Percentiles rank a stretch among this genome's conserved stretches.
phyloP scores from a whole-genome alignment of 306 rosid genomes.

The Corylus heterophylla region DNA sequence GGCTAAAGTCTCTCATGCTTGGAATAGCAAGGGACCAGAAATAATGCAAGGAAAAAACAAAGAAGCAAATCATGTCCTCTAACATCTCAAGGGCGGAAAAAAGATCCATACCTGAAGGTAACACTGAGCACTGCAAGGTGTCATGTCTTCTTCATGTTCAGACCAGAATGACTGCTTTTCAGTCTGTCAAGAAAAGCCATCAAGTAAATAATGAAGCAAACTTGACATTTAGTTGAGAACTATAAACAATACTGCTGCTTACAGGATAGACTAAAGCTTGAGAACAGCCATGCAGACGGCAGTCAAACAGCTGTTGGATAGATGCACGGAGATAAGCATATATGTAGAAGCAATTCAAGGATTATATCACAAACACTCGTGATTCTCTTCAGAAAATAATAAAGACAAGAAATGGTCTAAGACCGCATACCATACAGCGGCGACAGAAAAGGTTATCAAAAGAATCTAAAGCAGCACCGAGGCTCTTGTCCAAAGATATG shows the following conservation, averaged over 20 bases:
- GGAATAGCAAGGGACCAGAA: background rate
- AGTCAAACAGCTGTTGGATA: conserved; percentile 79
- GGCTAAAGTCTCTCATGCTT: background rate
- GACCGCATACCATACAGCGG: conserved; percentile 77
- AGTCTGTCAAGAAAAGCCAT: conserved; percentile 58
- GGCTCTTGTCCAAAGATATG: conserved; percentile 71
- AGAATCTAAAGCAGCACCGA: conserved; percentile 85
- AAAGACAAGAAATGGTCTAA: conserved; percentile 26
- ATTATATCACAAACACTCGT: conserved; percentile 12
- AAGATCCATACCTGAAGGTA: conserved; percentile 69
- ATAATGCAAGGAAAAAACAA: conserved; percentile 10
- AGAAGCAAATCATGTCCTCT: background rate
- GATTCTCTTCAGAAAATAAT: conserved; percentile 11
- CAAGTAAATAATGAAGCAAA: conserved; percentile 30
- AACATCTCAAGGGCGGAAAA: conserved; percentile 19
- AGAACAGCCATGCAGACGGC: conserved; percentile 93
- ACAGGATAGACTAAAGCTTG: conserved; percentile 77
- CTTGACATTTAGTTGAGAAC: conserved; percentile 7
- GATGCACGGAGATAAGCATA: conserved; percentile 41
- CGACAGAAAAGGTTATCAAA: conserved; percentile 96
- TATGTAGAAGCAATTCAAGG: conserved; percentile 12
- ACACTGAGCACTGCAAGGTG: conserved; percentile 86
- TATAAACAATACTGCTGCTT: conserved; percentile 39
- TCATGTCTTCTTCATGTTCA: conserved; percentile 64
- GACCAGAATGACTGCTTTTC: conserved; percentile 76